Evolutionary conservation across 2,329 filamentous ascomycete genomes (phyloP).

Genomic region (Pseudogymnoascus sp.): DNA sequence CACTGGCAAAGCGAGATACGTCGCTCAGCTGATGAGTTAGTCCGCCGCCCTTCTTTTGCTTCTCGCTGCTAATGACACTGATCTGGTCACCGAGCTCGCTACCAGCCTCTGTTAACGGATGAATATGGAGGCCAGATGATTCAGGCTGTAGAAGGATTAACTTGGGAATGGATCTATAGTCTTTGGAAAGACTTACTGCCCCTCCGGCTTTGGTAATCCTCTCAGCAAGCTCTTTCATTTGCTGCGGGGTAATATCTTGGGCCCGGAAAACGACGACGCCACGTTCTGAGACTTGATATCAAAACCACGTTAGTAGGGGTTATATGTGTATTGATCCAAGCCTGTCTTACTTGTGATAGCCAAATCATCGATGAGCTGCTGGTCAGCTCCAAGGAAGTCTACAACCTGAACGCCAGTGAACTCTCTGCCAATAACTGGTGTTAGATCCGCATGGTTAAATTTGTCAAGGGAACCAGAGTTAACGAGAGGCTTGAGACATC

Average conservation of each 20-base stretch:
- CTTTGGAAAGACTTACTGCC: slow-evolving; percentile 26
- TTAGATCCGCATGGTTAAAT: slow-evolving; percentile 20
- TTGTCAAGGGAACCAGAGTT: slow-evolving; percentile 25
- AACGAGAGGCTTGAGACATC: slow-evolving; percentile 20
- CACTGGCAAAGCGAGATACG: slow-evolving; percentile 42
- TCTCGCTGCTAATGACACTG: slow-evolving; percentile 50
- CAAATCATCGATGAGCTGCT: slow-evolving; percentile 54
- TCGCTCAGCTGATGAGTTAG: slow-evolving; percentile 46
- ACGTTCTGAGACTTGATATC: slow-evolving; percentile 37
- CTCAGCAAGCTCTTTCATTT: slow-evolving; percentile 42
- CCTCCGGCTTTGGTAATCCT: slow-evolving; percentile 40
- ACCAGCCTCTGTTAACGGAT: slow-evolving; percentile 47
- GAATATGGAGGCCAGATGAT: slow-evolving; percentile 46
- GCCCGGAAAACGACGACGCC: slow-evolving; percentile 46
- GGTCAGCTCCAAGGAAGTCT: slow-evolving; percentile 52
- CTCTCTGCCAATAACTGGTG: slow-evolving; percentile 43
- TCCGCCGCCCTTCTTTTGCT: slow-evolving; percentile 50
- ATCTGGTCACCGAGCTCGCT: slow-evolving; percentile 50
- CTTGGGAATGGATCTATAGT: not conserved
- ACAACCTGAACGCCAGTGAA: slow-evolving; percentile 51
- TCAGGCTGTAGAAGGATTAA: slow-evolving; percentile 26
- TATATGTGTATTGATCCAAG: not conserved
- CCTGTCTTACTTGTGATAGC: slow-evolving; percentile 36
- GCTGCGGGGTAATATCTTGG: slow-evolving; percentile 40
- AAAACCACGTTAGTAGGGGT: not conserved